Base-by-base conservation (phyloP, 1,139 yeast species). In the Fermentozyma sake region DNA sequence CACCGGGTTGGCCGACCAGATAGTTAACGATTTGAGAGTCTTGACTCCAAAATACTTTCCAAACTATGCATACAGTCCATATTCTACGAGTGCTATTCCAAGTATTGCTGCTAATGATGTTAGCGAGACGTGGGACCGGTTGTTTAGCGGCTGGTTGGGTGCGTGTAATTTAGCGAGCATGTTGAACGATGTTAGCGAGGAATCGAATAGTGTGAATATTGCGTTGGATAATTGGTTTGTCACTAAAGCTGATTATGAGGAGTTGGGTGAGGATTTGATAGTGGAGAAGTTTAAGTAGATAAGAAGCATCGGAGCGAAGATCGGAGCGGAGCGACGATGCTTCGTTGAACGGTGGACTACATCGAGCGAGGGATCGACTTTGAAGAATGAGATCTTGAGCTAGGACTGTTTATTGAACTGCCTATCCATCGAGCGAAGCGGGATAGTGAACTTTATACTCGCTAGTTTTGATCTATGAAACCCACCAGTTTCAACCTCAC, bases 101-200 rank as follows among this genome's bases (percentile, higher is more conserved):
- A 29, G 29, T 22, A 31, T 21, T 23, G 34, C 37, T 13, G 31
- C 35, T 8, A 34, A 45, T 14, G 63, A 59, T 22, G 41, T 55
- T 26, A 50, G 51, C 31, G 70, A 66, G 27, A 44, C 52, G 11
- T 65, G 71, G 67, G 84, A 78, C 39, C 67, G 76, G 42, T 69
- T 61, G 33, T 70, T 68, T 38, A 72, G 79, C 23, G 65, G 71
- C 10, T 79, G 86, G 86, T 48, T 75, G 19, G 86, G 86, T 22
- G 84, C 85, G 2, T 70, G 78, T 39, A 73, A 76, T 38, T 63
- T 78, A 43, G 74, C 81, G 11, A 64, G 68, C 34, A 67, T 67
- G 72, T 50, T 67, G 39, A 62, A 62, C 34, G 58, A 58, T 38
- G 59, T 54, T 29, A 57, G 56, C 9, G 55, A 50, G 22, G 66